Percentiles rank a stretch among this genome's conserved stretches.
Evolutionary conservation across 345 rosid genomes (phyloP).

Genomic region (Mallotus nudiflorus): DNA sequence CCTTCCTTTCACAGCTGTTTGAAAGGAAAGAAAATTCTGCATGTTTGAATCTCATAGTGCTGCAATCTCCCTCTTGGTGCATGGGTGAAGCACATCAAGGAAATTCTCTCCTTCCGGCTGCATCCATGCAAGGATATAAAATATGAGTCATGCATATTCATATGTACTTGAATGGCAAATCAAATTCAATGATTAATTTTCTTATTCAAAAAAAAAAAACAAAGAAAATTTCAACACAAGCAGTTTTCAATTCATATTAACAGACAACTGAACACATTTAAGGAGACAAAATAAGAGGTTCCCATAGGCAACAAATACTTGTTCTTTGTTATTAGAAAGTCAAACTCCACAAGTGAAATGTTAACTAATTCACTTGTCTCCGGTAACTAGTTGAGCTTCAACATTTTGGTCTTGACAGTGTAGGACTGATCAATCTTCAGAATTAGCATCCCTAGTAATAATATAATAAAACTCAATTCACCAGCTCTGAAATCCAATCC

Average conservation of each 20-base stretch:
- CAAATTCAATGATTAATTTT: background rate
- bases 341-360: constrained; percentile 16
- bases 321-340: constrained; percentile 20
- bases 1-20: constrained; percentile 96
- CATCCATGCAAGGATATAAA: too few species aligned
- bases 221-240: background rate
- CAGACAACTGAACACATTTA: too few species aligned
- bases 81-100: constrained; percentile 56
- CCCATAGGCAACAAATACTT: constrained; percentile 6
- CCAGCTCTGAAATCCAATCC: constrained; percentile 34
- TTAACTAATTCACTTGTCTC: constrained; percentile 10
- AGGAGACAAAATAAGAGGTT: too few species aligned
- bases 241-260: background rate
- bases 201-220: too few species aligned
- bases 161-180: background rate
- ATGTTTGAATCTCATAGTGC: constrained; percentile 90
- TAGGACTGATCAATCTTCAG: too few species aligned
- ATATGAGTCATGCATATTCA: background rate
- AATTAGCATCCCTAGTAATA: too few species aligned
- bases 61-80: constrained; percentile 64
- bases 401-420: constrained; percentile 79
- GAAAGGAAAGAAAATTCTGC: constrained; percentile 68
- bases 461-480: constrained; percentile 6
- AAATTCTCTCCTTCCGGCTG: constrained; percentile 89
- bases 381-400: constrained; percentile 84